These are phyloP conservation scores for Mariannaea elegans DNA, from an alignment of 2,329 filamentous ascomycete species.

Conservation along the genomic window DNA sequence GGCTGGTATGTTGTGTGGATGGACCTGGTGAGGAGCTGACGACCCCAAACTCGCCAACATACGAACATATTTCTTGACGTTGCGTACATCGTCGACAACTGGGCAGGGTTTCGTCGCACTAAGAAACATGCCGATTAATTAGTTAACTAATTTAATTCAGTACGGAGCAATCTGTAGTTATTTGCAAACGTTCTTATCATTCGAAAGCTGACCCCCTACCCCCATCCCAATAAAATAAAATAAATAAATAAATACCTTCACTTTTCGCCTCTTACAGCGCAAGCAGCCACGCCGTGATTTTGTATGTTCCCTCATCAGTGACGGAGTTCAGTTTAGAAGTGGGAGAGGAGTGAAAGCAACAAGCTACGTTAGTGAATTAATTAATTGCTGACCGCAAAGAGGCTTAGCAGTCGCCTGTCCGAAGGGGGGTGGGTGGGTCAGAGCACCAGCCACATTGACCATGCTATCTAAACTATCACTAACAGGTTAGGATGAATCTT, in stretches of 20 bases:
- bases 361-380: not conserved
- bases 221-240: no score
- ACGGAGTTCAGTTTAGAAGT: not conserved
- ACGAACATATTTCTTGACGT: constrained; percentile 23
- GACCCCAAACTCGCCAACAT: constrained; percentile 16
- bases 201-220: not conserved
- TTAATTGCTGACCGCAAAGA: not conserved
- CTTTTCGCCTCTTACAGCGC: constrained; percentile 28
- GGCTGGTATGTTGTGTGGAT: not conserved
- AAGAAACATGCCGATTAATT: no score
- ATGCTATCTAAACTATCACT: no score
- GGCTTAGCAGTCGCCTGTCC: not conserved
- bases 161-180: not conserved
- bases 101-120: constrained; percentile 29
- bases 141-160: not conserved
- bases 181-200: not conserved
- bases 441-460: no score
- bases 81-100: constrained; percentile 19
- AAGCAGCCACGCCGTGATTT: constrained; percentile 27
- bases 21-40: not conserved
- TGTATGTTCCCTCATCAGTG: constrained; percentile 15
- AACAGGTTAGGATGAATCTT: no score
- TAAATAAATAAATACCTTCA: constrained; percentile 15
- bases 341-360: not conserved
- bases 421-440: no score